Percentiles rank a stretch among this genome's conserved stretches.
These are phyloP conservation scores for Centaurea solstitialis DNA, from an alignment of 129 eudicot species.

Conservation along the genomic window DNA sequence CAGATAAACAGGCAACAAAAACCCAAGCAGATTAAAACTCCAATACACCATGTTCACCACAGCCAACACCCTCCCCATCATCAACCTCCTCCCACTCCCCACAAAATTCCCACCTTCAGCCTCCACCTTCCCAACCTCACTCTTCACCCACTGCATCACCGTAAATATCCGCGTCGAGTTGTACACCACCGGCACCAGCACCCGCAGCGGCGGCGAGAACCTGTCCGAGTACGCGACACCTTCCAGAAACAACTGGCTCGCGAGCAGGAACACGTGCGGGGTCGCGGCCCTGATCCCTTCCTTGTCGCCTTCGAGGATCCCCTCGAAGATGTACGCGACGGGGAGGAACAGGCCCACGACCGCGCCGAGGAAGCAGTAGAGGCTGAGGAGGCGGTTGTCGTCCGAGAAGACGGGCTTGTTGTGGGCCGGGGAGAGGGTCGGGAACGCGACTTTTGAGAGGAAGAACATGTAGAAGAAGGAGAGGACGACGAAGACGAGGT, in stretches of 20 bases:
- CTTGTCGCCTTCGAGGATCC: conserved; percentile 60
- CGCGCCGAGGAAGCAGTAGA: conserved; percentile 43
- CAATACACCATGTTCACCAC: conserved; percentile 64
- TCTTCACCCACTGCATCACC: conserved; percentile 64
- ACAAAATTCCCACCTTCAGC: conserved; percentile 23
- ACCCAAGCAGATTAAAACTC: conserved; percentile 81
- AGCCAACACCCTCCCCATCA: conserved; percentile 62
- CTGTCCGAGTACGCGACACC: conserved; percentile 55
- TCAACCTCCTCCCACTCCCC: conserved; percentile 47
- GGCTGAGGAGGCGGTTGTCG: conserved; percentile 30
- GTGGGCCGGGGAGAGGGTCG: conserved; percentile 22
- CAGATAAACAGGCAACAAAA: conserved; percentile 70
- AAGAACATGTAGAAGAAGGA: conserved; percentile 61
- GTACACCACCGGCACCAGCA: conserved; percentile 70
- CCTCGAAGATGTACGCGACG: conserved; percentile 63
- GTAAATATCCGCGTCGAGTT: conserved; percentile 64
- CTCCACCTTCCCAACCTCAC: conserved; percentile 41
- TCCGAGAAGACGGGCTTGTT: conserved; percentile 36
- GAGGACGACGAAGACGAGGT: conserved; percentile 53
- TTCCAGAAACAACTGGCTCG: conserved; percentile 76
- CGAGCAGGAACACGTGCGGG: conserved; percentile 66
- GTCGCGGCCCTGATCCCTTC: conserved; percentile 83
- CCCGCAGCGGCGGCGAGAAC: conserved; percentile 76
- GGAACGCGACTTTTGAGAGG: conserved; percentile 69
- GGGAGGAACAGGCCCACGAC: conserved; percentile 71